Percentiles rank a stretch among this genome's conserved stretches.
Evolutionary conservation across 345 rosid genomes (phyloP).

Genomic region (Schrenkiella parvula): DNA sequence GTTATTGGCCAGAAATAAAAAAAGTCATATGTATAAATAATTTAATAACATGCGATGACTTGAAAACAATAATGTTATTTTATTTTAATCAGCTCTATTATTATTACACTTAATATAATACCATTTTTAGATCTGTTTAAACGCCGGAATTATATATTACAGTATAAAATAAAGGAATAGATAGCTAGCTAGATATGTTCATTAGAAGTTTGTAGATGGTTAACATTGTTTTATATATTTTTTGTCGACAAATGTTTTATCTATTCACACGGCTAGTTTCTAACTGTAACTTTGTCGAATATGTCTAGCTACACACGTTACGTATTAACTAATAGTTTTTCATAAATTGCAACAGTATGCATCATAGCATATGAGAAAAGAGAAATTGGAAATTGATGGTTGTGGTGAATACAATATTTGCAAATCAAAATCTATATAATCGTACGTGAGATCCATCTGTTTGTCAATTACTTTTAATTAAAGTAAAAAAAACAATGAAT

Average conservation of each 20-base stretch:
- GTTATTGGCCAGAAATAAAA: conserved; percentile 4
- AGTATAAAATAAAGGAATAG: background rate
- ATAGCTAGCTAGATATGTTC: background rate
- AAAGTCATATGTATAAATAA: background rate
- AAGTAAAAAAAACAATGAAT: background rate
- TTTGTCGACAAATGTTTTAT: background rate
- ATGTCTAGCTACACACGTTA: background rate
- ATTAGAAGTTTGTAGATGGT: background rate
- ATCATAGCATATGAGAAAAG: background rate
- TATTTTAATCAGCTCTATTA: background rate
- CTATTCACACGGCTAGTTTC: background rate
- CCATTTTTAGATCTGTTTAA: conserved; percentile 1
- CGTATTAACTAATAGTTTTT: background rate
- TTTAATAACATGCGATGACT: conserved; percentile 2
- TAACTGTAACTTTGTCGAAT: background rate
- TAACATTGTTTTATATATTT: background rate
- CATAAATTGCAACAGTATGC: background rate
- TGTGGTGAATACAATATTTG: background rate
- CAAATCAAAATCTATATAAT: background rate
- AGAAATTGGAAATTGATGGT: background rate
- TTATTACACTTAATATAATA: background rate
- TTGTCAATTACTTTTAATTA: background rate
- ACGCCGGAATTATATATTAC: background rate
- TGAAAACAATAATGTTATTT: background rate
- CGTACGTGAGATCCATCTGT: background rate